Evolutionary conservation across 768 basidiomycete genomes (phyloP), one percentile per base, ranked within the genome.

Genomic region (Lyophyllum atratum): DNA sequence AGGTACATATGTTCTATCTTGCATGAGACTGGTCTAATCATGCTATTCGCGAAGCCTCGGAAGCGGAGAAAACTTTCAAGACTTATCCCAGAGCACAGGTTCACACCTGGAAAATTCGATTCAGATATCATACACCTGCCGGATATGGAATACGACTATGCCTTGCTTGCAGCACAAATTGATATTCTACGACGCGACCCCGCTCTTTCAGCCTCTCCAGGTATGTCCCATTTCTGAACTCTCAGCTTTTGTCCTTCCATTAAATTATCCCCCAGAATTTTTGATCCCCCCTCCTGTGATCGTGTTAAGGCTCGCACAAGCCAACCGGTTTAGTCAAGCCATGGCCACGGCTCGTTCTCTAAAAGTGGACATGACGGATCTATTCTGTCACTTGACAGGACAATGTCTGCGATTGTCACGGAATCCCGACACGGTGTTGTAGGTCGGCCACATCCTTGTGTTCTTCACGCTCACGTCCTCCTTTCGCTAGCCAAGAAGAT

Each of bases 311-410:
- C 80, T 95, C 50, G 86, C 89, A 4, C 91, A 97, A 68, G 75
- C 81, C 43, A 91, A 87, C 59, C 81, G 84, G 61, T 95, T 91
- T 71, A 90, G 87, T 62, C 76, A 83, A 50, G 96, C 96, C 2
- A 83, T 96, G 71, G 72, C 84, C 5, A 83, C 86, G 26, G 95
- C 93, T 2, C 81, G 84, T 31, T 84, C 83, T 44, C 81, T 97
- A 40, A 78, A 84, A 31, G 85, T 93, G 40, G 93, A 97, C 69
- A 92, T 98, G 90, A 85, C 86, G 3, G 89, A 93, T 59, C 65
- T 96, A 11, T 96, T 98, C 66, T 82, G 83, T 40, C 80, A 84
- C 59, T 74, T 98, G 59, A 86, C 93, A 0, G 77, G 75, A 34
- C 87, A 92, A 66, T 97, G 95, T 70, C 71, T 95, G 46, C 84